Base-by-base conservation (phyloP, 2,329 filamentous ascomycete genomes). In the Drechslera avenae region DNA sequence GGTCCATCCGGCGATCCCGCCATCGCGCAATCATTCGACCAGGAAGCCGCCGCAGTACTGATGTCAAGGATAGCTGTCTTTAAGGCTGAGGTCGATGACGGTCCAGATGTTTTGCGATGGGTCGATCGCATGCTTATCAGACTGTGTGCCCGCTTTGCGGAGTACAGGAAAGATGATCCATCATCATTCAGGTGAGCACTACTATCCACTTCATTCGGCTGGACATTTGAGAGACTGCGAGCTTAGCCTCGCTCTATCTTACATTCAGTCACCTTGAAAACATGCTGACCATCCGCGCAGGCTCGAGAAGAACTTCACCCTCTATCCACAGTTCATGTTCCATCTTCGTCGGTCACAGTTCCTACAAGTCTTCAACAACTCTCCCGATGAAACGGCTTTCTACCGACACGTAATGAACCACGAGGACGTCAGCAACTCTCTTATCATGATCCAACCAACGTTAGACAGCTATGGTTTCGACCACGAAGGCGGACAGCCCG, bases 251-350 rank as follows among this genome's bases (percentile, higher is more conserved):
- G 13, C 5, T 17, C 8, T 46, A 4, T 30, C 13, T 33, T 23
- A 37, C 12, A 7, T 23, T 8, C 33, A 16, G 9, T 30, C 18
- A 12, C 9, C 12, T 10, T 28, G 10, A 28, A 28, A 2, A 10
- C 4, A 32, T 39, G 35, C 51, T 46, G 17, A 51, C 33, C 9
- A 23, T n/a, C 13, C 1, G 2, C n/a, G 3, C 90, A 72, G 73
- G 41, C 71, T 76, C 31, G 94, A 99, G 76, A 97, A 97, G 85
- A 99, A 99, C 80, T 99, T 99, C 71, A 97, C 93, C 0, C 83
- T 99, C 13, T 99, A 99, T 71, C 94, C 94, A 19, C 94, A 99
- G 73, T 99, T 99, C 78, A 99, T 99, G 94, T 99, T 99, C 82
- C 94, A 99, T 75, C 83, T 99, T 54, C 89, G 94, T 64, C 86